These are phyloP conservation scores for Stachybotrys chlorohalonatus DNA, from an alignment of 2,329 filamentous ascomycete species.

Conservation along the genomic window DNA sequence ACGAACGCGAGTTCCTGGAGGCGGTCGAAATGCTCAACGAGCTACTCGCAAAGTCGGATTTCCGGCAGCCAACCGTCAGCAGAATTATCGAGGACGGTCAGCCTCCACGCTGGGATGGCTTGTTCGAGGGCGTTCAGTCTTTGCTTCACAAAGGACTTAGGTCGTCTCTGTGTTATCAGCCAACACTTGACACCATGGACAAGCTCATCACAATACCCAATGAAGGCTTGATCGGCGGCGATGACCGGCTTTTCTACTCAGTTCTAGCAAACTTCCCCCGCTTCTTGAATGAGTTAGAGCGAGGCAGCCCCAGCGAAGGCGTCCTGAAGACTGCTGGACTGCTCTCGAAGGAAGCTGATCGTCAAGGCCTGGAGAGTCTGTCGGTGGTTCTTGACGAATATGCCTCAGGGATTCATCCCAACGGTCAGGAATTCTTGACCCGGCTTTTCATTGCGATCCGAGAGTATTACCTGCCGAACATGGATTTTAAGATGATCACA, in stretches of 20 bases:
- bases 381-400: conserved; percentile 63
- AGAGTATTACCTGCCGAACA: conserved; percentile 68
- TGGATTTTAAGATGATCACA: conserved; percentile 77
- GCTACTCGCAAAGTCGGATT: conserved; percentile 74
- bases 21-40: conserved; percentile 86
- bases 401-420: conserved; percentile 55
- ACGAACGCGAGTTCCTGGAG: conserved; percentile 90
- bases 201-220: conserved; percentile 70
- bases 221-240: conserved; percentile 72
- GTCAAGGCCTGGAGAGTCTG: conserved; percentile 59
- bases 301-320: conserved; percentile 43
- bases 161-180: conserved; percentile 73
- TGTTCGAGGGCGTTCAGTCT: conserved; percentile 77
- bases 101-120: conserved; percentile 79
- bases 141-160: conserved; percentile 87
- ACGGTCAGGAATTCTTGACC: conserved; percentile 65
- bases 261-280: conserved; percentile 87
- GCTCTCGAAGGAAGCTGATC: conserved; percentile 64
- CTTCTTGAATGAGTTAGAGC: conserved; percentile 72
- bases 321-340: conserved; percentile 57
- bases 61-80: conserved; percentile 61
- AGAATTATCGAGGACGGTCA: conserved; percentile 66
- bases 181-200: conserved; percentile 69
- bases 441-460: conserved; percentile 67
- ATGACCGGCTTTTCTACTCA: conserved; percentile 73